Percentiles rank a stretch among this genome's conserved stretches.
Evolutionary conservation across 495 filamentous ascomycete species (phyloP).

Genomic region (Niebla homalea): DNA sequence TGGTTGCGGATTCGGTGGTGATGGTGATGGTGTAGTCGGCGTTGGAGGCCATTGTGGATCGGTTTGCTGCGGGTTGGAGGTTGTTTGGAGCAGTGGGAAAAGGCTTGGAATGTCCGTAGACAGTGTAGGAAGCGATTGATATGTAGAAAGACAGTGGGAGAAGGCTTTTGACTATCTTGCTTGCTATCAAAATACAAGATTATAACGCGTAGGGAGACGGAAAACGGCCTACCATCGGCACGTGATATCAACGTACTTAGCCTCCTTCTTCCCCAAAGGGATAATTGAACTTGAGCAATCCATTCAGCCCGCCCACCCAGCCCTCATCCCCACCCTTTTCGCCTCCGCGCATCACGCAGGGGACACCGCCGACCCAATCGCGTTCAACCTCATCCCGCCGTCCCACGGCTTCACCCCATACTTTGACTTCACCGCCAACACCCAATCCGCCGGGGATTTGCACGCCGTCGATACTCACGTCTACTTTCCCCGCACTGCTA

Average conservation of each 20-base stretch:
- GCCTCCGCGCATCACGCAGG: constrained; percentile 42
- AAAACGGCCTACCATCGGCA: too few relatives aligned
- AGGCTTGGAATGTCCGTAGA: too few relatives aligned
- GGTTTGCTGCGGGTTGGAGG: too few relatives aligned
- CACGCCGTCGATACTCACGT: constrained; percentile 64
- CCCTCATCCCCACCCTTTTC: constrained; percentile 48
- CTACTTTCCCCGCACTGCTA: constrained; percentile 65
- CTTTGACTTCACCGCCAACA: constrained; percentile 54
- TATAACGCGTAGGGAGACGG: too few relatives aligned
- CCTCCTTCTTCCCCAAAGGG: constrained; percentile 68
- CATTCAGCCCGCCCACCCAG: constrained; percentile 94
- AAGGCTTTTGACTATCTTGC: too few relatives aligned
- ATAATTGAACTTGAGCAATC: constrained; percentile 92
- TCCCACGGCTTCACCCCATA: constrained; percentile 69
- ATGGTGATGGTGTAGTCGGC: too few relatives aligned
- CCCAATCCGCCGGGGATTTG: constrained; percentile 64
- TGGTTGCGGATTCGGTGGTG: too few relatives aligned
- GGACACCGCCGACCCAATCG: constrained; percentile 45
- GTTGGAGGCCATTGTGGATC: too few relatives aligned
- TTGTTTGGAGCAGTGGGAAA: too few relatives aligned
- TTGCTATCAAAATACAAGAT: too few relatives aligned
- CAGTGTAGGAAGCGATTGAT: too few relatives aligned
- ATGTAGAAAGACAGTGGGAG: too few relatives aligned
- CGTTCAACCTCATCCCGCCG: constrained; percentile 54
- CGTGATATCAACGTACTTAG: not conserved